A percentile compares a stretch with the other conserved stretches of the same genome.
These are phyloP conservation scores for Haplosporangium sp. DNA, from an alignment of 371 early-diverging fungal species.

Conservation along the genomic window DNA sequence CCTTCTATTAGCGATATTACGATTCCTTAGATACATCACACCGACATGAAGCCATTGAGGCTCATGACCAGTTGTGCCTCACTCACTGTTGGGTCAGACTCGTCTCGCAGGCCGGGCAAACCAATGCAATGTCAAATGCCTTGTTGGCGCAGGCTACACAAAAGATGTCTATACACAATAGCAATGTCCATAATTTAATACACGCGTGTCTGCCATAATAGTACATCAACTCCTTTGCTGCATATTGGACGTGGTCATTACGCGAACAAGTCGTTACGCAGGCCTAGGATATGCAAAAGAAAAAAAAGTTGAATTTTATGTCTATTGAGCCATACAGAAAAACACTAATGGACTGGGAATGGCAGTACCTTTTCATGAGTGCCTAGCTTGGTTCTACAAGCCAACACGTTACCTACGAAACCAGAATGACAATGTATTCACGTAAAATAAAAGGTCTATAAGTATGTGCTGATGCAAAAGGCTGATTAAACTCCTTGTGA, in stretches of 20 bases:
- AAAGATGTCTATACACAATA: constrained; percentile 72
- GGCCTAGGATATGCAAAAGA: constrained; percentile 54
- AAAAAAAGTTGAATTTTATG: background rate
- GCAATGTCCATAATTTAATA: background rate
- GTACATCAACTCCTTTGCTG: too few species aligned
- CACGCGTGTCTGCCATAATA: background rate
- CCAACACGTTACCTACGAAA: constrained; percentile 27
- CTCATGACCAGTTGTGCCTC: background rate
- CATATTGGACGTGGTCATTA: constrained; percentile 41
- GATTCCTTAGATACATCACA: background rate
- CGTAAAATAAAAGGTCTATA: too few species aligned
- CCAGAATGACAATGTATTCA: too few species aligned
- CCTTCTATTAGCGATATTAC: background rate
- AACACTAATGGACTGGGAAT: background rate
- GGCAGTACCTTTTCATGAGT: constrained; percentile 18
- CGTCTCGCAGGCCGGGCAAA: constrained; percentile 84
- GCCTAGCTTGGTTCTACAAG: constrained; percentile 22
- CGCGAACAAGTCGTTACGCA: constrained; percentile 84
- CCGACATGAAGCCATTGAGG: too few species aligned
- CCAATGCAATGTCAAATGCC: constrained; percentile 65
- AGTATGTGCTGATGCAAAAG: too few species aligned
- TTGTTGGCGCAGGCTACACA: constrained; percentile 76
- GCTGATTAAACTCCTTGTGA: too few species aligned
- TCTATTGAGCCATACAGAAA: background rate
- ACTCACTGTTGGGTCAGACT: constrained; percentile 67